Percentiles rank a stretch among this genome's conserved stretches.
phyloP scores from a whole-genome alignment of 73 alveolate species.

The Paramecium octaurelia region DNA sequence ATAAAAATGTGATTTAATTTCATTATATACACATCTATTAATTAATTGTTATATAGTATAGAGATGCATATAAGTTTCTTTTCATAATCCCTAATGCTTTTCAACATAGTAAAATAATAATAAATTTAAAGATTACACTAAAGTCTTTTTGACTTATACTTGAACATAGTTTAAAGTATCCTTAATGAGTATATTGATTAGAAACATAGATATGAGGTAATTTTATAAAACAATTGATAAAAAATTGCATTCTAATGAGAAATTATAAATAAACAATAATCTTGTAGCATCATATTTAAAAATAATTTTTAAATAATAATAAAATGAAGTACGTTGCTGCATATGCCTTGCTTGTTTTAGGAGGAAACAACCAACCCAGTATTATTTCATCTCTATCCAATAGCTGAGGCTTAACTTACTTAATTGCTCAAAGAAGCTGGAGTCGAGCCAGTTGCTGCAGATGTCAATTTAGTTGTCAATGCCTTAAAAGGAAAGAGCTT shows the following conservation, averaged over 20 bases:
- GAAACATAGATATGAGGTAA: background rate
- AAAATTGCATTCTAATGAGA: background rate
- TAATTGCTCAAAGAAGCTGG: slow-evolving; percentile 8
- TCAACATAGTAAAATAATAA: no score
- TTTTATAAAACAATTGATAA: background rate
- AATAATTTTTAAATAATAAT: slow-evolving; percentile 35
- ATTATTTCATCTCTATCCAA: background rate
- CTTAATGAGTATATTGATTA: background rate
- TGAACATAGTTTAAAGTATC: no score
- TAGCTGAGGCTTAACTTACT: slow-evolving; percentile 16
- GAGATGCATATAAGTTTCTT: background rate
- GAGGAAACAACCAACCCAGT: slow-evolving; percentile 46
- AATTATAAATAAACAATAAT: background rate
- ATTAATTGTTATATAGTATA: no score
- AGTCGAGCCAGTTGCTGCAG: slow-evolving; percentile 19
- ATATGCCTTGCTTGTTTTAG: slow-evolving; percentile 35
- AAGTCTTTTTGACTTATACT: no score
- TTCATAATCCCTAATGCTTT: no score
- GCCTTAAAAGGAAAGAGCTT: slow-evolving; percentile 35
- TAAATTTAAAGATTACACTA: no score
- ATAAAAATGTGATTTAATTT: background rate
- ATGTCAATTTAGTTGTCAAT: background rate
- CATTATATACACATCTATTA: no score
- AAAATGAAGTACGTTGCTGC: slow-evolving; percentile 56
- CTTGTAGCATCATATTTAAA: slow-evolving; percentile 31